Conservation (phyloP, 805 yeast genomes). For the Clavispora phyllophila region DNA sequence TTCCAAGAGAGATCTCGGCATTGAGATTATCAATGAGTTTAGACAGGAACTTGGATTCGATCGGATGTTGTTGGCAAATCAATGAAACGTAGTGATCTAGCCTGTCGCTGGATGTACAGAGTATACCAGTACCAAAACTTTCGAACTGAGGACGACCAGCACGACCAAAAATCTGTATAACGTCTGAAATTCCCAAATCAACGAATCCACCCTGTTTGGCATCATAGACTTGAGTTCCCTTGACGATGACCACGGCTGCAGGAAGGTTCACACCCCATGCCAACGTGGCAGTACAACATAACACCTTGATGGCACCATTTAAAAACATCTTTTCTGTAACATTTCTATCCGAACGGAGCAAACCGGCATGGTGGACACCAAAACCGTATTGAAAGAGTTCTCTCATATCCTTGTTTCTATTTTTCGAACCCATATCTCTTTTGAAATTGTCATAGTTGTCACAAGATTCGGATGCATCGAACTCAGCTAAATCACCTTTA, state of each 20-base stretch:
- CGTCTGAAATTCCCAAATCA: slow-evolving; percentile 93
- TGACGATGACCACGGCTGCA: slow-evolving; percentile 93
- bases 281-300: slow-evolving; percentile 93
- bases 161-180: slow-evolving; percentile 96
- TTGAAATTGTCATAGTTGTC: slow-evolving; percentile 40
- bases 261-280: slow-evolving; percentile 99
- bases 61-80: slow-evolving; percentile 92
- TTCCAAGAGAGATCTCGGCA: slow-evolving; percentile 94
- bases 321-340: slow-evolving; percentile 83
- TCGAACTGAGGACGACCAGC: slow-evolving; percentile 99
- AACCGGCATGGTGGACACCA: slow-evolving; percentile 97
- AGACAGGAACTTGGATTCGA: slow-evolving; percentile 75
- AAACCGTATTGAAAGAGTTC: slow-evolving; percentile 80
- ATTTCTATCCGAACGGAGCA: slow-evolving; percentile 87
- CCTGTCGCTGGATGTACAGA: slow-evolving; percentile 77
- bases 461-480: slow-evolving; percentile 49
- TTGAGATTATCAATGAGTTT: slow-evolving; percentile 87
- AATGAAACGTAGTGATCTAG: slow-evolving; percentile 86
- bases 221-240: slow-evolving; percentile 95
- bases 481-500: slow-evolving; percentile 49
- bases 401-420: slow-evolving; percentile 70
- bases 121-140: slow-evolving; percentile 83
- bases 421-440: slow-evolving; percentile 62
- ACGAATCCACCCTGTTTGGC: slow-evolving; percentile 91
- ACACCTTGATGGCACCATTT: slow-evolving; percentile 78